Evolutionary conservation across 177 flowering plant species (phyloP), one percentile per base, ranked within the genome.

Genomic region (Vitis hybrid): DNA sequence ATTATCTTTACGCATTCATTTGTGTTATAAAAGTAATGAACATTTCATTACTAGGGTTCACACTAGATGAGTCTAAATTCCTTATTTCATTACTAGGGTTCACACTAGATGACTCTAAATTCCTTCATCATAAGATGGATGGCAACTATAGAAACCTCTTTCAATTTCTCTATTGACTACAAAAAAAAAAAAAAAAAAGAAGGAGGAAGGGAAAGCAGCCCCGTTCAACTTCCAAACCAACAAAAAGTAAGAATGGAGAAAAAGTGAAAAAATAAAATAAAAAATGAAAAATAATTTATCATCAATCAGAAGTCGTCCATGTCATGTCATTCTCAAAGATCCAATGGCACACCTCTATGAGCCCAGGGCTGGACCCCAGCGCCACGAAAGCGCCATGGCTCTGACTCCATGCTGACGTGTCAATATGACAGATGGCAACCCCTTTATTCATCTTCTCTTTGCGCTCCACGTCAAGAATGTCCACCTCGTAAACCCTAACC

Each of bases 301-400:
- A 24, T 24, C 27, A 24, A 24, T 81, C 79, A 21, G 85, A 83
- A 15, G 48, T 62, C 2, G 84, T 71, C 96, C 91, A 91, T 61
- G 90, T 87, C 97, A 90, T 83, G 67, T 90, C 97, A 61, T 88
- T 88, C 78, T 91, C 88, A 69, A 86, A 91, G 21, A 91, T 91
- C 94, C 97, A 91, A 69, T 91, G 97, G 68, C 97, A 91, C 0
- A 91, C 94, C 76, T 91, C 97, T 30, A 86, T 88, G 18, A 65
- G 71, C 0, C 97, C 97, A 1, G 94, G 97, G 2, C 82, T 64
- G 2, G 86, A 84, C 46, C 94, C 97, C 21, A 91, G 72, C 12
- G 90, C 91, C 77, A 82, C 63, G 71, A 90, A 91, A 2, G 97
- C 94, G 0, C 94, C 94, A 62, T 91, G 93, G 1, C 74, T 77